Evolutionary conservation across 345 rosid genomes (phyloP).

Genomic region (Murraya koenigii): DNA sequence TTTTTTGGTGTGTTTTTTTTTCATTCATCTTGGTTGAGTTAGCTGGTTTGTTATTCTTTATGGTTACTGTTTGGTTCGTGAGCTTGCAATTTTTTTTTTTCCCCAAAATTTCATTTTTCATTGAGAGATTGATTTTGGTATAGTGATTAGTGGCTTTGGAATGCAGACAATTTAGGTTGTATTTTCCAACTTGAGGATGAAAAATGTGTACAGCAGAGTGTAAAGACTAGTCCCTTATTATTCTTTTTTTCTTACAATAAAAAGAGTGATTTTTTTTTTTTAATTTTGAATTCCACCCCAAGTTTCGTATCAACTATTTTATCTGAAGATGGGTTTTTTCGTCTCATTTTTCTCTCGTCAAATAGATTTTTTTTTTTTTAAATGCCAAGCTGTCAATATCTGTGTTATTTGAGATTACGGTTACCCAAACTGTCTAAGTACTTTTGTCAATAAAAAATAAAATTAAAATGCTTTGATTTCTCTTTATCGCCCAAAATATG

Average conservation of each 20-base stretch:
- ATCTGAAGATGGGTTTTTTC: too few species aligned
- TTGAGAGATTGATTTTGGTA: constrained; percentile 20
- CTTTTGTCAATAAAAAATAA: too few species aligned
- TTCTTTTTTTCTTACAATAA: constrained; percentile 30
- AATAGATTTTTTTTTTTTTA: too few species aligned
- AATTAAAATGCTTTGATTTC: too few species aligned
- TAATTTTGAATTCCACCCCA: not conserved
- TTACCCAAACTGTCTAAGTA: too few species aligned
- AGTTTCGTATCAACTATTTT: too few species aligned
- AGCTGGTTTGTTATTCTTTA: constrained; percentile 40
- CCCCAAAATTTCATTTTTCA: not conserved
- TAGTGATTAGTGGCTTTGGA: constrained; percentile 24
- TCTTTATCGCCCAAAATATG: too few species aligned
- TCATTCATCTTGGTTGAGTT: constrained; percentile 31
- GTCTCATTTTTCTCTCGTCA: too few species aligned
- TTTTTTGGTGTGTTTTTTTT: not conserved
- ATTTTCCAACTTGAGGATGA: constrained; percentile 38
- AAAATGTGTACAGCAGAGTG: constrained; percentile 58
- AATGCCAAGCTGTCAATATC: too few species aligned
- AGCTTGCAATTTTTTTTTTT: constrained; percentile 46
- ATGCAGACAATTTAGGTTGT: constrained; percentile 39
- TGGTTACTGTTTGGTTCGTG: constrained; percentile 51
- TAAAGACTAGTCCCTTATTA: constrained; percentile 30
- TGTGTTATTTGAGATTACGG: too few species aligned
- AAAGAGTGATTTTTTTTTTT: constrained; percentile 36